Conservation (phyloP, 345 rosid genomes). For the Psidium friedrichsthalianum region DNA sequence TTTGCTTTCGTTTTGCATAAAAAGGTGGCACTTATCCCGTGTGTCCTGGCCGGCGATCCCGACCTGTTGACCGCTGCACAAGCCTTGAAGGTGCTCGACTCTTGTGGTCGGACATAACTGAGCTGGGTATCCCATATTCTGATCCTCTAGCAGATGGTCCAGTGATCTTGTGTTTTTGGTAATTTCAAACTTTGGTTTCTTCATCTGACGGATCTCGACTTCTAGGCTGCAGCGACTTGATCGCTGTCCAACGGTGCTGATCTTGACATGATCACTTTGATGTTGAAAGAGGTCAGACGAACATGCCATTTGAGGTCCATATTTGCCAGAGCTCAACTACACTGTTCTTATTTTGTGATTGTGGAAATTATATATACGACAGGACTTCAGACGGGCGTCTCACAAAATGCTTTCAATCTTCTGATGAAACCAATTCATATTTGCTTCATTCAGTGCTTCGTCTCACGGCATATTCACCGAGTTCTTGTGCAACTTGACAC, state of each 20-base stretch:
- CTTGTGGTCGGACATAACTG: constrained; percentile 74
- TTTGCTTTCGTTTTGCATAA: background rate
- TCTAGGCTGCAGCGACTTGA: constrained; percentile 53
- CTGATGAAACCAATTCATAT: background rate
- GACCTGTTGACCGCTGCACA: constrained; percentile 81
- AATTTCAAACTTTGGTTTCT: background rate
- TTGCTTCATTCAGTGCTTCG: background rate
- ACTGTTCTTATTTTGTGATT: background rate
- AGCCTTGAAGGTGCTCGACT: constrained; percentile 69
- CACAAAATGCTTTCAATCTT: background rate
- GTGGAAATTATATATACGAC: background rate
- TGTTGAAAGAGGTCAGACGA: constrained; percentile 61
- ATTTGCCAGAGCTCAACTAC: background rate
- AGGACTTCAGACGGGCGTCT: background rate
- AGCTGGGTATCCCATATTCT: constrained; percentile 80
- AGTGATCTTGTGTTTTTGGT: constrained; percentile 20
- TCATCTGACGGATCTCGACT: background rate
- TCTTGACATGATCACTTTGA: constrained; percentile 48
- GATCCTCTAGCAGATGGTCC: constrained; percentile 95
- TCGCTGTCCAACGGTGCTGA: constrained; percentile 70
- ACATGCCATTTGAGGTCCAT: background rate
- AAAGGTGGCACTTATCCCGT: constrained; percentile 82
- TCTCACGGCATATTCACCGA: background rate
- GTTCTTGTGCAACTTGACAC: background rate
- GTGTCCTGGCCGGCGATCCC: constrained; percentile 90